Base-by-base conservation (phyloP, 345 rosid species). In the Draba incana region DNA sequence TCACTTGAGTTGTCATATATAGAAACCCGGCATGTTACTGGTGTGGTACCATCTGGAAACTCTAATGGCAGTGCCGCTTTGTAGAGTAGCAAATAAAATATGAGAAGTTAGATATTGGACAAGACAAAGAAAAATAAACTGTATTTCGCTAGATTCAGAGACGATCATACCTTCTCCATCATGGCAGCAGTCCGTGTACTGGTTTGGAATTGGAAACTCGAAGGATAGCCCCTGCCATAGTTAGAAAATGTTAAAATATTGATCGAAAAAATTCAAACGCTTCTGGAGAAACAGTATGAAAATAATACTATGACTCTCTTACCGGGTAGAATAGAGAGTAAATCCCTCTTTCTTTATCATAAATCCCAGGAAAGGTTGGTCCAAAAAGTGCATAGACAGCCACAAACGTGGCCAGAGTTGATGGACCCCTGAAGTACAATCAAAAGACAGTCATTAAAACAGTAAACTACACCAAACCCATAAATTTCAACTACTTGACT, bases 41-140 rank as follows among this genome's bases (percentile, higher is more conserved):
- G 99, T 20, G 98, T 91, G 13, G 98, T 94, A 37, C 99, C 99
- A 82, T 91, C 96, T 5, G 99, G 96, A 80, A 94, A 91, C 86
- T 94, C 99, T 72, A 91, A 77, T 4, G 99, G 99, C 49, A 91
- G 72, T 78, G 86, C 97, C 78, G 90, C 99, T 94, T 76, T 65
- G 69, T 72, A 39, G 45, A 58, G 44, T 53, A 72, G 3, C 62
- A 13, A 62, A 46, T 49, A 15, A 49, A 14, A 41, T 25, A 42
- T 41, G 56, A 69, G 48, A 62, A 37, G 74, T 62, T 12, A 68
- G 43, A 35, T 49, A 51, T 8, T 9, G 20, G n/a, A 39, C 7
- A 48, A 37, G 25, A 10, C 33, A 35, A 66, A 23, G 41, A 24
- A 68, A 69, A 9, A 60, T 47, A 48, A 44, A 61, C 64, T 11